Percentiles rank a stretch among this genome's conserved stretches.
Evolutionary conservation across 208 protist species (phyloP).

Genomic region (Tetramitus jugosus): DNA sequence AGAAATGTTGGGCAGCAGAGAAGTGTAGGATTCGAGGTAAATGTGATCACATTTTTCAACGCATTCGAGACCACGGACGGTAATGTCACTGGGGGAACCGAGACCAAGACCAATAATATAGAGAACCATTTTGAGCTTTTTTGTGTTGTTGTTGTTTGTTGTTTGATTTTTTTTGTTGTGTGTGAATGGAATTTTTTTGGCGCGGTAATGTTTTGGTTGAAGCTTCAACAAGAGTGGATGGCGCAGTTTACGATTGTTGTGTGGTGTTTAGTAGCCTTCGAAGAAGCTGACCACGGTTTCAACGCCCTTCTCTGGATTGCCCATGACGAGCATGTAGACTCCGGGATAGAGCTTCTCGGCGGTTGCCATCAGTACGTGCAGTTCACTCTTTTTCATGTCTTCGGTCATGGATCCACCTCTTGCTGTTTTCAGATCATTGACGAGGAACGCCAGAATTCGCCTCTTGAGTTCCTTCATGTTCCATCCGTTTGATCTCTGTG

Average conservation of each 20-base stretch:
- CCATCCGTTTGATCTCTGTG: background rate
- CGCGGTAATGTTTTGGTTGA: too few species aligned
- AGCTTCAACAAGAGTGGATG: too few species aligned
- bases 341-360: background rate
- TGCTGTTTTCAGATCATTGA: too few species aligned
- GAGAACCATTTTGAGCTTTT: too few species aligned
- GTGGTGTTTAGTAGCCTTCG: too few species aligned
- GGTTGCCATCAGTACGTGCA: background rate
- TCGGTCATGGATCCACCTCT: background rate
- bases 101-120: slow-evolving; percentile 93
- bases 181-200: too few species aligned
- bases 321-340: background rate
- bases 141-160: too few species aligned
- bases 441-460: background rate
- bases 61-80: slow-evolving; percentile 85
- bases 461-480: background rate
- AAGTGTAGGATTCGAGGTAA: slow-evolving; percentile 98
- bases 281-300: background rate
- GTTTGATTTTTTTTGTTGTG: too few species aligned
- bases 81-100: slow-evolving; percentile 95
- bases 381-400: background rate
- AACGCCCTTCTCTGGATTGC: background rate
- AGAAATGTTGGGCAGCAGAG: slow-evolving; percentile 79
- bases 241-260: too few species aligned
- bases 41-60: slow-evolving; percentile 81